phyloP scores from a whole-genome alignment of 768 basidiomycete species.

The Postia placenta region DNA sequence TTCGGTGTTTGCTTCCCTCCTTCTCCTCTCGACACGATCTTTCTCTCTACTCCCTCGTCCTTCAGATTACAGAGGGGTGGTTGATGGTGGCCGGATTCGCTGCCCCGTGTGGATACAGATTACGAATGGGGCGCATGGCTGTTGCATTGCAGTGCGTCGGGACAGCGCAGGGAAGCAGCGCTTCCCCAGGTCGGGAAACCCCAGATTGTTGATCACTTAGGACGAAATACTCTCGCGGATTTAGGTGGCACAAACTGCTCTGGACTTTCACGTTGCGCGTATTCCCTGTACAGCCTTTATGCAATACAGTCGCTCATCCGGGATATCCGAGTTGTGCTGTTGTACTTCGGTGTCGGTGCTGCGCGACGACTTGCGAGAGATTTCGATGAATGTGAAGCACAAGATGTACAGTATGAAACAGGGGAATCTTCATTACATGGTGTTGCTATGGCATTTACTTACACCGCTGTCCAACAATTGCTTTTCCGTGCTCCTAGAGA shows the following conservation, averaged over 20 bases:
- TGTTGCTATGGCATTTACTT: slow-evolving; percentile 39
- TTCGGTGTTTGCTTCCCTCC: slow-evolving; percentile 13
- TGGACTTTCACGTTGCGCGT: slow-evolving; percentile 22
- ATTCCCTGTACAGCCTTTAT: slow-evolving; percentile 15
- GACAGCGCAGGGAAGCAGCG: slow-evolving; percentile 32
- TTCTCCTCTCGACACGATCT: slow-evolving; percentile 6
- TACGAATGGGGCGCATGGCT: slow-evolving; percentile 8
- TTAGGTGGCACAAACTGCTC: slow-evolving; percentile 8
- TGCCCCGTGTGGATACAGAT: slow-evolving; percentile 3
- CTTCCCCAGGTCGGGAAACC: slow-evolving; percentile 27
- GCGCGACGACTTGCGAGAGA: too few relatives aligned
- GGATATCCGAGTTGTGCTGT: neutral
- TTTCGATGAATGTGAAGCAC: too few relatives aligned
- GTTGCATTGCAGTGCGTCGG: slow-evolving; percentile 22
- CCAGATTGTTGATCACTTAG: neutral
- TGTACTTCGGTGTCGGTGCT: neutral
- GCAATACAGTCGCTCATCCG: slow-evolving; percentile 4
- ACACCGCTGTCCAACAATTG: slow-evolving; percentile 81
- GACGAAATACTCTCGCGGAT: neutral
- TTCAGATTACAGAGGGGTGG: slow-evolving; percentile 1
- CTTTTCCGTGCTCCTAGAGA: slow-evolving; percentile 70
- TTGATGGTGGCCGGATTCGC: slow-evolving; percentile 5
- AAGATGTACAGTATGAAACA: neutral
- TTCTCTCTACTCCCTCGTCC: slow-evolving; percentile 5
- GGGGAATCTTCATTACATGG: neutral